Percentiles rank a stretch among this genome's conserved stretches.
Conservation (phyloP, 306 rosid species). For the Cicer bijugum region DNA sequence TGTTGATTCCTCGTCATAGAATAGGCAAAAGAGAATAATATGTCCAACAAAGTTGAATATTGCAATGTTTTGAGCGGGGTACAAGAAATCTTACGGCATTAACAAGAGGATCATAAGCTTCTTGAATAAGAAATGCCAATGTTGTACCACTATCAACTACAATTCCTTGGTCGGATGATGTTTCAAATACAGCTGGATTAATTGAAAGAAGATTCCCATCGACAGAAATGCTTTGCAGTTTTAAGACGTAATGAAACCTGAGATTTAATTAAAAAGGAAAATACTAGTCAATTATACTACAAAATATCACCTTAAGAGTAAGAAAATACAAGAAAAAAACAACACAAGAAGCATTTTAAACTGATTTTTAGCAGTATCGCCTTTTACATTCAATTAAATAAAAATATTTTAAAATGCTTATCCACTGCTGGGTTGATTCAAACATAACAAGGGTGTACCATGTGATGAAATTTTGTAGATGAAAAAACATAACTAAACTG, state of each 20-base stretch:
- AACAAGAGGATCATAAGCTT: conserved; percentile 87
- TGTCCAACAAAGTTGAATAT: background rate
- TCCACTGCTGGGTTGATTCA: conserved; percentile 13
- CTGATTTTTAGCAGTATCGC: background rate
- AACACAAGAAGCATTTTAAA: conserved; percentile 31
- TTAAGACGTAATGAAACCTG: background rate
- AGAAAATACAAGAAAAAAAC: conserved; percentile 2
- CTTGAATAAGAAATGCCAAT: conserved; percentile 81
- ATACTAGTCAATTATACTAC: conserved; percentile 40
- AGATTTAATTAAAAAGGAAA: conserved; percentile 40
- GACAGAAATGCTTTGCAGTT: conserved; percentile 44
- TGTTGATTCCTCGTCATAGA: conserved; percentile 9
- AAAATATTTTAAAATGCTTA: conserved; percentile 1
- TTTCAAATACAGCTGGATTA: conserved; percentile 72
- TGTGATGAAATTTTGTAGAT: background rate
- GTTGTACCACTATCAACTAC: conserved; percentile 93
- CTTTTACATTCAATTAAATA: conserved; percentile 20
- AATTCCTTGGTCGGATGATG: conserved; percentile 65
- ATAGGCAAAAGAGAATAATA: conserved; percentile 30
- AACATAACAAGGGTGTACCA: conserved; percentile 7
- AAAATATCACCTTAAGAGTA: conserved; percentile 29
- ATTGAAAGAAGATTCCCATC: conserved; percentile 76
- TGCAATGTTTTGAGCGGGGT: background rate
- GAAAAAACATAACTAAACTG: too few relatives aligned
- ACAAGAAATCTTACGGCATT: conserved; percentile 66